Evolutionary conservation across 2,329 filamentous ascomycete genomes (phyloP), one percentile per base, ranked within the genome.

Genomic region (Coniochaeta sp.): DNA sequence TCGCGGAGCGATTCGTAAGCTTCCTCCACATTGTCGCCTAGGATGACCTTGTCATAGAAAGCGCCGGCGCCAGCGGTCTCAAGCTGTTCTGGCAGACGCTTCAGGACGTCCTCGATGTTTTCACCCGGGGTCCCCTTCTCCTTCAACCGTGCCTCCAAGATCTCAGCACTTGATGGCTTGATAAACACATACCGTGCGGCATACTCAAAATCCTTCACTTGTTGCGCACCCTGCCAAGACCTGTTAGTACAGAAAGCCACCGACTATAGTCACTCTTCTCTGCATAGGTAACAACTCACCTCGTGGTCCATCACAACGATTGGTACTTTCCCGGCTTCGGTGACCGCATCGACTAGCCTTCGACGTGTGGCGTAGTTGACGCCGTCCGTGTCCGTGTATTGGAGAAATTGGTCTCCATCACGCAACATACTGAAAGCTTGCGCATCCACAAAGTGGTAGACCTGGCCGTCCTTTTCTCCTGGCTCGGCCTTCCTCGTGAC

Each of bases 331-430:
- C 81, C 82, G 9, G 75, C 69, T 54, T 82, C 79, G 19, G 75
- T 71, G 26, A 86, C 75, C 14, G 75, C 74, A 17, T 84, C 81
- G 1, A 86, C 75, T 1, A 75, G 73, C 61, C 79, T 82, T 62
- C 74, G 75, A 67, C 77, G 84, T 1, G 83, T 87, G 24, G 84
- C 85, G 62, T 84, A 85, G 63, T 80, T 74, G 47, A 74, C 71
- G 2, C 76, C 80, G 16, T 79, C 76, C 24, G 77, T 74, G 57
- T 77, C 79, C 44, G 75, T 78, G 62, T 79, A 85, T 68, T 86
- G 84, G 42, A 87, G 71, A 47, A 88, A 79, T 54, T 81, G 78
- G 62, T 87, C 84, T 14, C 82, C 79, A 61, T 87, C 84, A 16
- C 83, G 75, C 65, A 88, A 78, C 63, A 80, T 75, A 64, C 82